These are phyloP conservation scores for Microthlaspi erraticum DNA, from an alignment of 345 rosid species.

Conservation along the genomic window DNA sequence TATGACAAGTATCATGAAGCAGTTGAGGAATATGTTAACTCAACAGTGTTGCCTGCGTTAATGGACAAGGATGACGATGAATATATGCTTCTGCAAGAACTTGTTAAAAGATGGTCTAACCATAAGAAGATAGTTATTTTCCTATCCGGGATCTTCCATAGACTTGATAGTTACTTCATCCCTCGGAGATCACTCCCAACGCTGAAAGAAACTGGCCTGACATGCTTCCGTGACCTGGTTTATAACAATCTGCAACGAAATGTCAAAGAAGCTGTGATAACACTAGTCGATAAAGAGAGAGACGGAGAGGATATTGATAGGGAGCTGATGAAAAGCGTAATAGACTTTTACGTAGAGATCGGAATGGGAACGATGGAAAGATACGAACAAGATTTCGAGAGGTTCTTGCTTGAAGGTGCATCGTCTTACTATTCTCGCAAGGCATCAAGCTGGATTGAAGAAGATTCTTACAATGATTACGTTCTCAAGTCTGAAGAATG, in stretches of 20 bases:
- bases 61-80: constrained; percentile 81
- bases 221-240: constrained; percentile 80
- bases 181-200: constrained; percentile 66
- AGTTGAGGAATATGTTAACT: constrained; percentile 63
- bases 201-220: constrained; percentile 71
- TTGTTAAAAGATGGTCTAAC: constrained; percentile 78
- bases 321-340: constrained; percentile 68
- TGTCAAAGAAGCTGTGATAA: constrained; percentile 67
- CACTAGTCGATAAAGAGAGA: constrained; percentile 76
- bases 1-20: constrained; percentile 76
- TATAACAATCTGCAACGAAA: constrained; percentile 55
- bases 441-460: constrained; percentile 82
- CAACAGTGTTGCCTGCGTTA: constrained; percentile 64
- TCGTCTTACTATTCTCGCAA: constrained; percentile 79
- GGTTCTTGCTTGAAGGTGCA: constrained; percentile 62
- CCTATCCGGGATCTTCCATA: constrained; percentile 46
- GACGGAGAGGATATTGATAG: constrained; percentile 88
- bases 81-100: constrained; percentile 68
- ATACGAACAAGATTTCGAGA: constrained; percentile 80
- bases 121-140: constrained; percentile 48
- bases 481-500: constrained; percentile 94
- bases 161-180: constrained; percentile 75
- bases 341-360: constrained; percentile 76
- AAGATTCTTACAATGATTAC: constrained; percentile 77
- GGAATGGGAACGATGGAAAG: constrained; percentile 71